Base-by-base conservation (phyloP, 306 rosid species). In the Senna tora region DNA sequence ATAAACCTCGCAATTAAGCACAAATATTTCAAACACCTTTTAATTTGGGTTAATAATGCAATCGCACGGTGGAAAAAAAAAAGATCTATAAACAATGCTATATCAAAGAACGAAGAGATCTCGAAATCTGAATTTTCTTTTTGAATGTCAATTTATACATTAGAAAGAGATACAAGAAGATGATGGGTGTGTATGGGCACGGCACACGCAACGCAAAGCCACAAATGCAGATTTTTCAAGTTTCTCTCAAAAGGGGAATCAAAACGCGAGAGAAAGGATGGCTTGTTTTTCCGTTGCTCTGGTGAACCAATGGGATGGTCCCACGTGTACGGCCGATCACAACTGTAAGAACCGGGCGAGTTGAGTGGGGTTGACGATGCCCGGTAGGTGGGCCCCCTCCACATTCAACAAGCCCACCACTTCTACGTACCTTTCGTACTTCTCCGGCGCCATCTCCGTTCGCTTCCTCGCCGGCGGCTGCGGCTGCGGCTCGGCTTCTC, bases 341-440 rank as follows among this genome's bases (percentile, higher is more conserved):
- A 36, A 36, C 39, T 87, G 89, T 62, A 94, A 77, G 67, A 84
- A 81, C 64, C 85, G 87, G 74, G 85, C 87, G 45, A 94, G 89
- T 68, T 89, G 92, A 65, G 91, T 77, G 65, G 98, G 98, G 79
- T 94, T 91, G 72, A 94, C 88, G 15, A 94, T 80, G 75, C 95
- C 96, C 4, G 84, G 75, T 1, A 94, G 51, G 57, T 86, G 92
- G 87, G 87, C 74, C 87, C 96, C 95, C 34, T 77, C 77, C 20
- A 57, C 46, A 47, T 77, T 86, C 16, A 94, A 34, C 85, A 94
- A 63, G 70, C 77, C 77, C 47, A 88, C 87, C 4, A 94, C 87
- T 41, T 84, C 94, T 57, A 79, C 86, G 84, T 94, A 94, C 79
- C 88, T 82, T 43, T 79, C 78, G 15, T 62, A 21, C 41, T 77